These are phyloP conservation scores for Cicer judaicum DNA, from an alignment of 306 rosid genomes.

Conservation along the genomic window DNA sequence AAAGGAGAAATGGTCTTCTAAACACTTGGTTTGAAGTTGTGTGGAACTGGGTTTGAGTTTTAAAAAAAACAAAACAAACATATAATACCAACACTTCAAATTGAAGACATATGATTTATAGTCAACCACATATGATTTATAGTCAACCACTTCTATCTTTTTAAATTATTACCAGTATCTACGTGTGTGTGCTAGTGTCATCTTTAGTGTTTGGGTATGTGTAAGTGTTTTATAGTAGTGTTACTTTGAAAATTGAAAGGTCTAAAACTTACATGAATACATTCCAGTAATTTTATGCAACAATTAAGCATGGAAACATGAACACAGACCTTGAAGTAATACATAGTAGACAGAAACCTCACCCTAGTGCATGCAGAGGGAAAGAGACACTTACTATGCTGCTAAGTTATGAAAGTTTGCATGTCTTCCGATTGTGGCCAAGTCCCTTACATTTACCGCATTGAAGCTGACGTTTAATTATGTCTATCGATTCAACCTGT, in stretches of 20 bases:
- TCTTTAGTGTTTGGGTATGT: background rate
- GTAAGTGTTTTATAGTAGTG: background rate
- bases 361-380: background rate
- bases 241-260: constrained; percentile 13
- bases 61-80: background rate
- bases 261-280: constrained; percentile 8
- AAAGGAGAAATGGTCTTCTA: background rate
- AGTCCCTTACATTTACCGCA: constrained; percentile 97
- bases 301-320: constrained; percentile 25
- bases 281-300: constrained; percentile 21
- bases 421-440: constrained; percentile 97
- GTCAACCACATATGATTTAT: background rate
- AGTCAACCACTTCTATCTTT: background rate
- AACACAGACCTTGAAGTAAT: constrained; percentile 17
- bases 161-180: background rate
- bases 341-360: background rate
- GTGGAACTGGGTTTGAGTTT: background rate
- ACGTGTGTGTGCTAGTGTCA: background rate
- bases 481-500: constrained; percentile 68
- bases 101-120: background rate
- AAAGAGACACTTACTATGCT: constrained; percentile 45
- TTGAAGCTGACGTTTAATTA: constrained; percentile 90
- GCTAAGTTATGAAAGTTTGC: constrained; percentile 58
- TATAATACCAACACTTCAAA: background rate
- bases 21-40: constrained; percentile 19